Base-by-base conservation (phyloP, 805 yeast genomes). In the Tetrapisispora phaffii region DNA sequence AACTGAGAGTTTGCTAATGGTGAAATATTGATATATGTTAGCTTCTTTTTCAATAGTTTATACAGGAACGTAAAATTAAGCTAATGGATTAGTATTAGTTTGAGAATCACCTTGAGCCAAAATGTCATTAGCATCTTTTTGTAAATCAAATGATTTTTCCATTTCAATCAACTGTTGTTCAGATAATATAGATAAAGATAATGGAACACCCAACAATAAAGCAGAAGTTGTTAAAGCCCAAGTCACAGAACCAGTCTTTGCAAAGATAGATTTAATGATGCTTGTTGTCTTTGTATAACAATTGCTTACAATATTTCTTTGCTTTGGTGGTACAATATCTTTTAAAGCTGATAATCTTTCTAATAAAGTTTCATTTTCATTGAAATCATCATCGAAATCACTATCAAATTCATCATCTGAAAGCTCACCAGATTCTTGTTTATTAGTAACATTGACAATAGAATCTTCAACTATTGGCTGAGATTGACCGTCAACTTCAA, bases 141-240 rank as follows among this genome's bases (percentile, higher is more conserved):
- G 90, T 60, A 83, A 70, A 47, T 82, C 79, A 75, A 87, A 80
- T 63, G 88, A 93, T 72, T 85, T 87, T 73, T 89, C 97, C 82
- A 86, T 76, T 71, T 89, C 97, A 62, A 82, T 79, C 65, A 89
- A 76, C 72, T 90, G 97, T 63, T 88, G 94, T 71, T 90, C 97
- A 49, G 88, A 80, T 58, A 93, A 74, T 56, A 93, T 85, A 44
- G 96, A 82, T 57, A 93, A 73, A 8, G 96, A 81, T 56, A 86
- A 75, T 52, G 99, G 99, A 39, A 88, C 95, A 63, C 96, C 97
- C 57, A 93, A 72, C 50, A 93, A 75, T 57, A 93, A 70, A 35
- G 85, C 80, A 35, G 93, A 77, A 12, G 97, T 81, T 12, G 96
- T 80, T 46, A 86, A 52, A 49, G 83, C 75, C 97, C 97, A 93